Base-by-base conservation (phyloP, 192 early-diverging fungal genomes). In the Coemansia sp. region DNA sequence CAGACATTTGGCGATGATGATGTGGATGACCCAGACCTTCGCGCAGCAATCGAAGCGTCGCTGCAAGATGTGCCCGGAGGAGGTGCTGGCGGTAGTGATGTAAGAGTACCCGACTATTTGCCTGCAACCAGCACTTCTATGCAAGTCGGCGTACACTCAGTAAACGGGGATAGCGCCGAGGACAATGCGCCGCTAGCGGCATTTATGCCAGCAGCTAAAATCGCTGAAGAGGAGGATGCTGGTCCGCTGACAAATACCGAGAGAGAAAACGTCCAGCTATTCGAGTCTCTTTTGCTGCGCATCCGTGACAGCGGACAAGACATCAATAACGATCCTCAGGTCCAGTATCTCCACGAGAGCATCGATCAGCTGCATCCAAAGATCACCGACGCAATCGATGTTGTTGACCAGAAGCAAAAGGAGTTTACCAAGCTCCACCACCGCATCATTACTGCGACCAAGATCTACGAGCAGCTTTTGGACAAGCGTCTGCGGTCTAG, bases 241-340 rank as follows among this genome's bases (percentile, higher is more conserved):
- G 75, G 89, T 46, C 91, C 93, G 46, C 67, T 99, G 62, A 84
- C 88, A 23, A 59, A 76, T 1, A 85, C 88, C 9, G 95, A 99
- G 72, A 85, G 88, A 48, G 93, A 97, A 67, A 96, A 94, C 41
- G 88, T 99, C 34, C 85, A 91, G 71, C 67, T 96, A 10, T 99
- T 99, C 59, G 85, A 92, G 33, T 86, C 93, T 14, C 81, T 97
- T 11, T 85, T 99, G 57, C 89, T 92, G 42, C 81, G 89, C 50
- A 87, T 95, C 25, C 91, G 91, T 54, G 83, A 85, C 25, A 85
- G 84, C n/a, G 92, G 93, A 2, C 89, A 90, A 34, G 91, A 89
- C 54, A 86, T 96, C 25, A 79, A 81, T 33, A 81, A 86, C 52
- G 87, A 95, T 59, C 86, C 87, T 7, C 92, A 94, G 80, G 73